Conservation (phyloP, 208 protist genomes). For the Leishmania gerbilli region DNA sequence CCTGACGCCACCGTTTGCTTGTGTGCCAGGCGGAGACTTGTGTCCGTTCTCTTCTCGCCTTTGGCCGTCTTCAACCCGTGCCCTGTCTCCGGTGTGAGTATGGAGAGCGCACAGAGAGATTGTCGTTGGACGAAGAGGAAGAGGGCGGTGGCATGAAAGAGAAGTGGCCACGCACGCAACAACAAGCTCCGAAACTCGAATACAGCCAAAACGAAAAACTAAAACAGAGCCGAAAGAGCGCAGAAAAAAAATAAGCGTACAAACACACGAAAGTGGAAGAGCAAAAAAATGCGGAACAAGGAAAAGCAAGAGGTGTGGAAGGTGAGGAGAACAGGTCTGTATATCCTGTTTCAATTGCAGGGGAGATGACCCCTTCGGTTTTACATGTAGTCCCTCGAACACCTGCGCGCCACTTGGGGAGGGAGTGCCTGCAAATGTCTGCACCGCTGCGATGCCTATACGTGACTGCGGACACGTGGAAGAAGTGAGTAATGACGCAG, state of each 20-base stretch:
- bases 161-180: neutral
- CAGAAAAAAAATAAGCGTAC: neutral
- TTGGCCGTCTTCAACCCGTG: neutral
- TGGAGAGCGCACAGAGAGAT: neutral
- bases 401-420: neutral
- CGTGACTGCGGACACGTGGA: neutral
- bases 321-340: neutral
- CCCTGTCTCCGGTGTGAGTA: neutral
- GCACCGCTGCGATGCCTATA: neutral
- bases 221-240: neutral
- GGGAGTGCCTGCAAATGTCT: neutral
- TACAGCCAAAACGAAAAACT: neutral
- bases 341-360: constrained; percentile 1
- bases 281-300: neutral
- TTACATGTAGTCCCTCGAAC: neutral
- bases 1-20: neutral
- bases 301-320: neutral
- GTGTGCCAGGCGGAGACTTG: neutral
- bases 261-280: neutral
- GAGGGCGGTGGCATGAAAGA: neutral
- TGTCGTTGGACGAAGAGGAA: neutral
- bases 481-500: neutral
- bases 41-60: neutral
- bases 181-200: neutral
- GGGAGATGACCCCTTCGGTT: neutral